Base-by-base conservation (phyloP, 78 protist species). In the Anaeramoeba ignava region DNA sequence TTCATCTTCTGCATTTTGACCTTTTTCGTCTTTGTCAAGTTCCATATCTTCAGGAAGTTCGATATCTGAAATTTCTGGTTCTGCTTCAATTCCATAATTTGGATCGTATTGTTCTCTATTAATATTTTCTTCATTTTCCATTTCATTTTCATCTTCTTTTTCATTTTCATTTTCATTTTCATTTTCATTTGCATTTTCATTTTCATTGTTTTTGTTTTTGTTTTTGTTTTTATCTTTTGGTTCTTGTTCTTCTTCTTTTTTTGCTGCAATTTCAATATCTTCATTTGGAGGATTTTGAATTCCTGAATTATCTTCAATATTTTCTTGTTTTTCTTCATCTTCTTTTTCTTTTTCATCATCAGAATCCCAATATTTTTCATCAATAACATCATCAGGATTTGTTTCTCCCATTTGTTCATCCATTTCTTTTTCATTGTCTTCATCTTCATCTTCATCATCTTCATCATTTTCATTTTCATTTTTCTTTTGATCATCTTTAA, bases 351-450 rank as follows among this genome's bases (percentile, higher is more conserved):
- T 78, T 23, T 33, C 89, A 3, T 80, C 86, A 2, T n/a, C 68
- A 1, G 23, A 38, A 34, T 2, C 12, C 80, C 33, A 33, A 39
- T 0, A 79, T 0, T 86, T 42, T 12, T 2, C 87, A 12, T 38
- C 89, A 0, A 12, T 42, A 12, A n/a, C 40, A 0, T 73, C n/a
- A n/a, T 82, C 83, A 1, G 2, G 27, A 38, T 12, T 42, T 3
- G 8, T 54, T 2, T 83, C 82, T 41, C 84, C 83, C 33, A 33
- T 41, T 40, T 87, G 84, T 68, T 87, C 33, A 54, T 89, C 82
- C 3, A 34, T 79, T 8, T 41, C 87, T 0, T 36, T 37, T n/a
- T 85, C 88, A 2, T 87, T 78, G 81, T 80, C 87, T 80, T 90
- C 91, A 23, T 82, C 39, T 36, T 36, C 84, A 37, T 78, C 78